Conservation (phyloP, 169 alveolate species). For the Eimeria necatrix region DNA sequence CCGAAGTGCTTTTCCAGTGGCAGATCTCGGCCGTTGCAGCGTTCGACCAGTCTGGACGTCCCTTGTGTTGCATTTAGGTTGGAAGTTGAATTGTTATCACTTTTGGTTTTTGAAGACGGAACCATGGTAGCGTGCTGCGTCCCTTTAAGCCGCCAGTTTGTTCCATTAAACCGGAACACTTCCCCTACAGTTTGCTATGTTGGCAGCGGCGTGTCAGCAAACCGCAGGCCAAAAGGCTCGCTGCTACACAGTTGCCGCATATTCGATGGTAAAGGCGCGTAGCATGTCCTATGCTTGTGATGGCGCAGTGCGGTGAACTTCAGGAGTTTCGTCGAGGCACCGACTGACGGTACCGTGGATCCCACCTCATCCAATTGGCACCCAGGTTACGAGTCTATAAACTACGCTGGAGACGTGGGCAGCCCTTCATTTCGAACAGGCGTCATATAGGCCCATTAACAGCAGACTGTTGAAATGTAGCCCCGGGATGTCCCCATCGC, state of each 20-base stretch:
- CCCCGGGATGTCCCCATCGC: too few relatives aligned
- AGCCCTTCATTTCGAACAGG: too few relatives aligned
- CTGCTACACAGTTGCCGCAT: background rate
- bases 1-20: background rate
- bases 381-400: too few relatives aligned
- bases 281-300: background rate
- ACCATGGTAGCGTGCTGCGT: background rate
- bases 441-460: too few relatives aligned
- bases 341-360: background rate
- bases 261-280: background rate
- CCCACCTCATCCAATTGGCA: too few relatives aligned
- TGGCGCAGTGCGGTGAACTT: conserved; percentile 46
- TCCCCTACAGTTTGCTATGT: too few relatives aligned
- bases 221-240: background rate
- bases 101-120: conserved; percentile 45
- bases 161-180: too few relatives aligned
- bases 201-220: too few relatives aligned
- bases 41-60: background rate
- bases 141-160: too few relatives aligned
- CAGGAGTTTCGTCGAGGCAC: background rate
- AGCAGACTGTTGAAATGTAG: too few relatives aligned
- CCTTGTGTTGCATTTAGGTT: background rate
- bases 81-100: conserved; percentile 30
- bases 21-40: background rate
- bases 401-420: too few relatives aligned